Conservation (phyloP, 768 basidiomycete species). For the Tricholoma sp. region DNA sequence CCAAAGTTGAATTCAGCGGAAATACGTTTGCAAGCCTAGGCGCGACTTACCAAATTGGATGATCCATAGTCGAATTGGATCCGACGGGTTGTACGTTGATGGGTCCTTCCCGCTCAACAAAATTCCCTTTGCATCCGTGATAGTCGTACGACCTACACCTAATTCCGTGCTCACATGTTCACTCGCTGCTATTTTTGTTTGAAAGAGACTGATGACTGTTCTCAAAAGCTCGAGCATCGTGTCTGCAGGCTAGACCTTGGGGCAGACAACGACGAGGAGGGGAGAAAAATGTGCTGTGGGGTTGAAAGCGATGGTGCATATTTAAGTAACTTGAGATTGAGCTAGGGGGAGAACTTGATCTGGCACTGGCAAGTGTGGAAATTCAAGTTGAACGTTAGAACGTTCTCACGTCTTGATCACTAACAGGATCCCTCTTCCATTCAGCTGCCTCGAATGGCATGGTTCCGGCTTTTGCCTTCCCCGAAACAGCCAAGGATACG, state of each 20-base stretch:
- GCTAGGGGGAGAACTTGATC: too few relatives aligned
- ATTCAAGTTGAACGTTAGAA: too few relatives aligned
- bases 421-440: too few relatives aligned
- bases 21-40: not conserved
- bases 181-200: conserved; percentile 26
- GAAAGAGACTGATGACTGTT: conserved; percentile 30
- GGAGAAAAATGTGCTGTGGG: too few relatives aligned
- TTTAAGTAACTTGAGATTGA: too few relatives aligned
- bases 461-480: too few relatives aligned
- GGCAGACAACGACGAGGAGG: not conserved
- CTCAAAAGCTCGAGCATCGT: conserved; percentile 34
- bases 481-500: too few relatives aligned
- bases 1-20: not conserved
- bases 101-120: conserved; percentile 74
- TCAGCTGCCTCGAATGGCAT: too few relatives aligned
- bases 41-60: conserved; percentile 61
- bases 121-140: conserved; percentile 49
- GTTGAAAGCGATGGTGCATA: too few relatives aligned
- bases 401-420: too few relatives aligned
- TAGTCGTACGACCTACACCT: not conserved
- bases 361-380: too few relatives aligned
- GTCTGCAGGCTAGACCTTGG: not conserved
- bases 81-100: conserved; percentile 49
- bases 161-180: conserved; percentile 30
- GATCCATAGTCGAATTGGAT: conserved; percentile 74